Conservation (phyloP, 2,329 filamentous ascomycete species). For the Colletotrichum godetiae region DNA sequence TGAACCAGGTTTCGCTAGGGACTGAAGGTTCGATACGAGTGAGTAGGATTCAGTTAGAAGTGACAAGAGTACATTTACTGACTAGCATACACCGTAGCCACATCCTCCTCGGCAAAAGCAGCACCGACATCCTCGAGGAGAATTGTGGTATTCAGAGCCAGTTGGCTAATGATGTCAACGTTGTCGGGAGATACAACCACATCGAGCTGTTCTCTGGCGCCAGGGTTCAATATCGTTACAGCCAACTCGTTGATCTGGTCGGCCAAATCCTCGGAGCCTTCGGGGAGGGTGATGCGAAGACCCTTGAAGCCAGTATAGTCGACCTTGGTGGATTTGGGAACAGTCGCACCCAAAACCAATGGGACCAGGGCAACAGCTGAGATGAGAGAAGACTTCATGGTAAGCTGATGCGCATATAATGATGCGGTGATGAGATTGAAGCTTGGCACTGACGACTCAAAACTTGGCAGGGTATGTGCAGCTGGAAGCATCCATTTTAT, state of each 20-base stretch:
- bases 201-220: constrained; percentile 39
- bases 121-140: constrained; percentile 45
- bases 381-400: constrained; percentile 27
- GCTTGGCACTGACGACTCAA: neutral
- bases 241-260: constrained; percentile 32
- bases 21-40: neutral
- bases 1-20: constrained; percentile 57
- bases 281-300: constrained; percentile 24
- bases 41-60: neutral
- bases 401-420: neutral
- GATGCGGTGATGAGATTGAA: neutral
- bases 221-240: constrained; percentile 11
- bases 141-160: constrained; percentile 44
- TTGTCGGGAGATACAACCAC: constrained; percentile 46
- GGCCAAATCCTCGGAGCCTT: neutral
- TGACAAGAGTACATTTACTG: neutral
- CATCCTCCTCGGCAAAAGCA: constrained; percentile 44
- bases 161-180: constrained; percentile 41
- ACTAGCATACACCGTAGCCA: constrained; percentile 24
- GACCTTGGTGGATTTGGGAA: constrained; percentile 20
- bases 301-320: constrained; percentile 36
- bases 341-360: neutral
- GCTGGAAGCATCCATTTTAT: constrained; percentile 3
- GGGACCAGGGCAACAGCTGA: constrained; percentile 3
- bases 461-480: neutral